These are phyloP conservation scores for Coniochaeta hoffmannii DNA, from an alignment of 2,329 filamentous ascomycete species.

Conservation along the genomic window DNA sequence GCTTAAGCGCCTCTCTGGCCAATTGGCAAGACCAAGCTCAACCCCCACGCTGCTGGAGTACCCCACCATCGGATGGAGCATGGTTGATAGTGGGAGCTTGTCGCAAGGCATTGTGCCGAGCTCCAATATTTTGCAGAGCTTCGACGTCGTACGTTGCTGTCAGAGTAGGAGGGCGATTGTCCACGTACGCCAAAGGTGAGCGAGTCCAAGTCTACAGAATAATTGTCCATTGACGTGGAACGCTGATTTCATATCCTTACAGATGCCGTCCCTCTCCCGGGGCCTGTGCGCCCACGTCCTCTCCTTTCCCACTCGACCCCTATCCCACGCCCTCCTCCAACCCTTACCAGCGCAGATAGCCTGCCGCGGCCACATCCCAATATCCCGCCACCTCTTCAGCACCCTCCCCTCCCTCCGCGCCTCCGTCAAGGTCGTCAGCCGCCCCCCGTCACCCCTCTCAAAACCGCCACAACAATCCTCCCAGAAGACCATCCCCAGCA, in stretches of 20 bases:
- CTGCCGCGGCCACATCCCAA: not conserved
- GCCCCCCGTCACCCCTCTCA: not conserved
- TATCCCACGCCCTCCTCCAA: constrained; percentile 8
- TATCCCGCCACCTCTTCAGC: not conserved
- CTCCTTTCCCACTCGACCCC: constrained; percentile 14
- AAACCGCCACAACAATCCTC: not conserved
- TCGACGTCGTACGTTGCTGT: not conserved
- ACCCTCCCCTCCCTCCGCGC: not conserved
- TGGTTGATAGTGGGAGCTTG: too few relatives aligned
- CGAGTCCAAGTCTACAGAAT: too few relatives aligned
- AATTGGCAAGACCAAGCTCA: not conserved
- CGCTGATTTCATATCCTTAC: not conserved
- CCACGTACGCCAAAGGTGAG: too few relatives aligned
- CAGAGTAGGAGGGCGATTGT: too few relatives aligned
- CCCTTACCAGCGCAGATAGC: constrained; percentile 2
- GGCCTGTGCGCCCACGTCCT: constrained; percentile 16
- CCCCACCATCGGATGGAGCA: too few relatives aligned
- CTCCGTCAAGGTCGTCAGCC: not conserved
- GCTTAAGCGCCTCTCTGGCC: not conserved
- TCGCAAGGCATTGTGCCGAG: constrained; percentile 8
- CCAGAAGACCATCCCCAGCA: constrained; percentile 5
- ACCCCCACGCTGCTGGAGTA: not conserved
- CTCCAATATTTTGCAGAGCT: constrained; percentile 6
- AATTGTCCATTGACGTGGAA: too few relatives aligned
- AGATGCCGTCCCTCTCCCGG: constrained; percentile 28